Percentiles rank a stretch among this genome's conserved stretches.
phyloP scores from a whole-genome alignment of 306 rosid genomes.

The Trifolium fragiferum region DNA sequence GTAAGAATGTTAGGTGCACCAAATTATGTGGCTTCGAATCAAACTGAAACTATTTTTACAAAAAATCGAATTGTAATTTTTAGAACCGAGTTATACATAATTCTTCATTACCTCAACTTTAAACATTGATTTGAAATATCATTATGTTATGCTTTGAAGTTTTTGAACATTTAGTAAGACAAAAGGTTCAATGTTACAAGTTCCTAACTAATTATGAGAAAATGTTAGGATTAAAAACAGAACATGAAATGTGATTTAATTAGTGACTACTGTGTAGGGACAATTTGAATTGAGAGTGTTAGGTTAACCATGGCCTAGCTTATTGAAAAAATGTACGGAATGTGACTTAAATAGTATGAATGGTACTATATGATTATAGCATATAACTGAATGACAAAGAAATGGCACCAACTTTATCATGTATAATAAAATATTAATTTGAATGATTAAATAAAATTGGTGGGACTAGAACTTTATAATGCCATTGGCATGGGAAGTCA shows the following conservation, averaged over 20 bases:
- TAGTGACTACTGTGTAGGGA: constrained; percentile 40
- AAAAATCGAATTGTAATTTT: neutral
- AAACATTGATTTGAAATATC: too few relatives aligned
- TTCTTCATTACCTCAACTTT: too few relatives aligned
- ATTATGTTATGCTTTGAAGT: too few relatives aligned
- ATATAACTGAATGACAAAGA: constrained; percentile 61
- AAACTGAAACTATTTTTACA: neutral
- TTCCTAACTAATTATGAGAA: constrained; percentile 29
- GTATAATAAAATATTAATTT: constrained; percentile 43
- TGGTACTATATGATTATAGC: constrained; percentile 45
- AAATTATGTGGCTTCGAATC: too few relatives aligned
- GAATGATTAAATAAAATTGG: constrained; percentile 43
- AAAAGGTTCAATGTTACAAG: constrained; percentile 11
- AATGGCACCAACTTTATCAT: constrained; percentile 56
- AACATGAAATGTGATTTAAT: neutral
- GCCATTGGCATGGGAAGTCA: constrained; percentile 47
- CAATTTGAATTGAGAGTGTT: constrained; percentile 27
- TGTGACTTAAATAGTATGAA: constrained; percentile 35
- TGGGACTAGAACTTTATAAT: constrained; percentile 51
- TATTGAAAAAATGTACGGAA: constrained; percentile 37
- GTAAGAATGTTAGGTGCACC: too few relatives aligned
- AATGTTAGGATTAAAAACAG: constrained; percentile 3
- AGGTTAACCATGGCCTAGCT: constrained; percentile 45
- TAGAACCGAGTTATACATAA: too few relatives aligned
- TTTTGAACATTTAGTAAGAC: neutral